phyloP scores from a whole-genome alignment of 768 basidiomycete genomes.

The Russula sp. region DNA sequence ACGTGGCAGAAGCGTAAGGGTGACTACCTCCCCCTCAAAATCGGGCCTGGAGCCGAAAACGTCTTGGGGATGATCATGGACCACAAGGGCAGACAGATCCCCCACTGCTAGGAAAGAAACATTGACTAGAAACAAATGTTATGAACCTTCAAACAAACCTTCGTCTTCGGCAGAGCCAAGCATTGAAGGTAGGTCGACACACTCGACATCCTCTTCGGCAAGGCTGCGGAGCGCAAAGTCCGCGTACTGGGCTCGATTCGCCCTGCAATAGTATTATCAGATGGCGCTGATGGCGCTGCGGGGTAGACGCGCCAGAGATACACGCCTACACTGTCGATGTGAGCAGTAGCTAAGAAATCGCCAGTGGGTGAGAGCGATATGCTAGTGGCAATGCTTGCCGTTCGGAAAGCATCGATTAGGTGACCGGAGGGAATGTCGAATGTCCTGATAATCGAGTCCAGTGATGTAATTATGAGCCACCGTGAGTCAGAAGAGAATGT shows the following conservation, averaged over 20 bases:
- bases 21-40: slow-evolving; percentile 85
- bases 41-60: slow-evolving; percentile 83
- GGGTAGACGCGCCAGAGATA: slow-evolving; percentile 69
- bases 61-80: slow-evolving; percentile 55
- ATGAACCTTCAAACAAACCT: slow-evolving; percentile 37
- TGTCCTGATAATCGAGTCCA: slow-evolving; percentile 89
- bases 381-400: slow-evolving; percentile 80
- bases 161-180: slow-evolving; percentile 78
- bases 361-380: slow-evolving; percentile 90
- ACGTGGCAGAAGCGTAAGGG: slow-evolving; percentile 84
- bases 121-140: slow-evolving; percentile 6
- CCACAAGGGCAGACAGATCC: slow-evolving; percentile 54
- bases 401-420: slow-evolving; percentile 87
- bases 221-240: slow-evolving; percentile 78
- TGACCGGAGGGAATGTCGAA: slow-evolving; percentile 93
- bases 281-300: background rate
- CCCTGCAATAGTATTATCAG: slow-evolving; percentile 42
- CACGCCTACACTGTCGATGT: slow-evolving; percentile 90
- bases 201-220: slow-evolving; percentile 63
- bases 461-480: slow-evolving; percentile 83
- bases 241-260: slow-evolving; percentile 90
- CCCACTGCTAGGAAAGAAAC: slow-evolving; percentile 47
- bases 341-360: slow-evolving; percentile 92
- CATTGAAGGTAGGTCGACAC: slow-evolving; percentile 72
- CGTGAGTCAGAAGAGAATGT: slow-evolving; percentile 92